These are phyloP conservation scores for Scutellaria baicalensis DNA, from an alignment of 257 asterid species.

Conservation along the genomic window DNA sequence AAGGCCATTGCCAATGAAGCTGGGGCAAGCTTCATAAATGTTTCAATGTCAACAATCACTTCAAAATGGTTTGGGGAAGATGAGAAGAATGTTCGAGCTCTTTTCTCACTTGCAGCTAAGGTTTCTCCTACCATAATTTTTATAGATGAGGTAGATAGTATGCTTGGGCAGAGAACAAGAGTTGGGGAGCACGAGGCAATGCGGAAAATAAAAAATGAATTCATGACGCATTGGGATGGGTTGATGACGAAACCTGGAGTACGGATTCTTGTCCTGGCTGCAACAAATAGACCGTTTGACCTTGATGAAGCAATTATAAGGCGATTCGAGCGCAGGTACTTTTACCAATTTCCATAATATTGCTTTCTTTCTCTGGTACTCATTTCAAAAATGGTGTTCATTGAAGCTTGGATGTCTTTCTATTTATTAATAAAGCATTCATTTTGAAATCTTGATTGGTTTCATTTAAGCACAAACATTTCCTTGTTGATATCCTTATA, in stretches of 20 bases:
- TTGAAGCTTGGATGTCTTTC: not conserved
- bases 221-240: constrained; percentile 94
- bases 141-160: constrained; percentile 95
- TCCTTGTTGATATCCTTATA: too few relatives aligned
- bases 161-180: constrained; percentile 92
- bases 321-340: constrained; percentile 93
- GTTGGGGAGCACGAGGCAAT: constrained; percentile 95
- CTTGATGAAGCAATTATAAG: constrained; percentile 93
- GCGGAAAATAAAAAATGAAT: constrained; percentile 88
- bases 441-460: too few relatives aligned
- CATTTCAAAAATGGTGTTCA: not conserved
- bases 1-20: constrained; percentile 96
- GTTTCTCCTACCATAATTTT: constrained; percentile 84
- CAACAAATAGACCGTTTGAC: constrained; percentile 90
- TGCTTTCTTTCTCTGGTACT: not conserved
- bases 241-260: constrained; percentile 71
- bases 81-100: constrained; percentile 89
- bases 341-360: not conserved
- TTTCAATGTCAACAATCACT: constrained; percentile 90
- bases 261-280: constrained; percentile 88
- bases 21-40: constrained; percentile 94
- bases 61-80: constrained; percentile 98
- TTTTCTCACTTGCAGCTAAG: constrained; percentile 85
- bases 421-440: not conserved
- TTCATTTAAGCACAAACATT: too few relatives aligned